A percentile compares a stretch with the other conserved stretches of the same genome.
Conservation (phyloP, 228 moss, liverwort and hornwort genomes). For the Sphagnum magellanicum region DNA sequence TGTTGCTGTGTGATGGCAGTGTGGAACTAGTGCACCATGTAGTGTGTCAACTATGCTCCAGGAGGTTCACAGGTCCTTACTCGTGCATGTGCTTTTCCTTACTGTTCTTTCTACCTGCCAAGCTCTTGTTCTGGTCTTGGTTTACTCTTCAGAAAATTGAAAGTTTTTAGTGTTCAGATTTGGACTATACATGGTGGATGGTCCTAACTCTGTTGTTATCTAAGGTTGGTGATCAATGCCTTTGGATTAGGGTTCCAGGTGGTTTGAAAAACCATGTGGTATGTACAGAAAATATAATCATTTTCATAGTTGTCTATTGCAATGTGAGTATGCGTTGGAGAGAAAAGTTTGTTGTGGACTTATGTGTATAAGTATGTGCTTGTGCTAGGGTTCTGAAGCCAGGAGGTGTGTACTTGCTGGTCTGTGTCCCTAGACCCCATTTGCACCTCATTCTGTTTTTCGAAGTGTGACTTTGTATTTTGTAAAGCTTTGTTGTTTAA, state of each 20-base stretch:
- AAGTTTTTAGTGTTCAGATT: background rate
- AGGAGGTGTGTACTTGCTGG: conserved; percentile 80
- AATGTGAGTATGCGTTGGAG: background rate
- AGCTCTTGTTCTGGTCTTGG: too few relatives aligned
- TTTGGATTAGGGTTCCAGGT: too few relatives aligned
- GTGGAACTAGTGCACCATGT: conserved; percentile 69
- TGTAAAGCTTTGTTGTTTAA: too few relatives aligned
- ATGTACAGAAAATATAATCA: background rate
- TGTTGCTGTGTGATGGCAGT: conserved; percentile 27
- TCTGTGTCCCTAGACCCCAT: conserved; percentile 11
- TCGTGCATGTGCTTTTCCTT: background rate
- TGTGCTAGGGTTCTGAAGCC: conserved; percentile 61
- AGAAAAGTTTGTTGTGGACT: background rate
- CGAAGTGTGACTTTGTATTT: too few relatives aligned
- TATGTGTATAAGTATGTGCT: background rate
- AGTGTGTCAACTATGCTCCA: conserved; percentile 70
- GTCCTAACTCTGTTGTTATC: background rate
- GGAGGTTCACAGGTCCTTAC: conserved; percentile 59
- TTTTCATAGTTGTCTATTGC: background rate
- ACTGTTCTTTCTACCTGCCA: background rate
- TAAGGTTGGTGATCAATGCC: background rate
- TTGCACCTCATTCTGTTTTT: too few relatives aligned
- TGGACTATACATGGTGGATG: background rate
- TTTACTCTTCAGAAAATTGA: background rate
- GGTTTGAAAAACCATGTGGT: background rate